Conservation (phyloP, 2,329 filamentous ascomycete genomes). For the Nothophaeocryptopus gaeumannii region DNA sequence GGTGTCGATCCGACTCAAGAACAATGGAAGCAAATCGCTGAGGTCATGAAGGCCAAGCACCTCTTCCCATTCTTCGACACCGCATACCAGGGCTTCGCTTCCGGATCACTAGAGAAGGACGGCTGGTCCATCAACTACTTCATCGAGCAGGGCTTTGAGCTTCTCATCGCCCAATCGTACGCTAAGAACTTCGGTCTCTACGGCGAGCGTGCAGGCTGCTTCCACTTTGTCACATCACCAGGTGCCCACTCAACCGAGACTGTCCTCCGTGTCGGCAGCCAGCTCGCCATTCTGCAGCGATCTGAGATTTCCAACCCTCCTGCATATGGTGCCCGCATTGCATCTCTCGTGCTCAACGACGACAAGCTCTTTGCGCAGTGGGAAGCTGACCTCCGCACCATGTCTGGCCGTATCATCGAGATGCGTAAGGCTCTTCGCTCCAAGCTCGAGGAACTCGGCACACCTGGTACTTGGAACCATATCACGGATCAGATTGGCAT, state of each 20-base stretch:
- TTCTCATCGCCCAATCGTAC: conserved; percentile 53
- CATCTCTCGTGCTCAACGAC: conserved; percentile 80
- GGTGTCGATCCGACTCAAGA: conserved; percentile 91
- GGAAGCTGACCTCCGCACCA: conserved; percentile 86
- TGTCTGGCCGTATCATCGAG: conserved; percentile 90
- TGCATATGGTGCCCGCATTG: conserved; percentile 88
- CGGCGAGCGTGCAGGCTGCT: conserved; percentile 91
- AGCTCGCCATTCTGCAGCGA: conserved; percentile 90
- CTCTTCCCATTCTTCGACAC: conserved; percentile 99
- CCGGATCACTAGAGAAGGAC: conserved; percentile 79
- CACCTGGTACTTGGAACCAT: conserved; percentile 91
- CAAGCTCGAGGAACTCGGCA: conserved; percentile 79
- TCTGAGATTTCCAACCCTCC: conserved; percentile 98
- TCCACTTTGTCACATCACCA: conserved; percentile 84
- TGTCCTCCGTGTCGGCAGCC: conserved; percentile 69
- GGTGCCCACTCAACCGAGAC: conserved; percentile 62
- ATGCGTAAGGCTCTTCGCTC: conserved; percentile 78
- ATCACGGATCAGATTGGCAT: conserved; percentile 99
- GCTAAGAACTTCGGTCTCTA: conserved; percentile 73
- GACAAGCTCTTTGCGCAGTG: conserved; percentile 78
- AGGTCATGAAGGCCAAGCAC: conserved; percentile 69
- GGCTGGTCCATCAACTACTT: conserved; percentile 94
- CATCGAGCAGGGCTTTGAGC: conserved; percentile 79
- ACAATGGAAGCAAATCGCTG: conserved; percentile 89
- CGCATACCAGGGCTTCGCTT: conserved; percentile 97